Evolutionary conservation across 305 asterid genomes (phyloP), one percentile per base, ranked within the genome.

Genomic region (Fraxinus dipetala): DNA sequence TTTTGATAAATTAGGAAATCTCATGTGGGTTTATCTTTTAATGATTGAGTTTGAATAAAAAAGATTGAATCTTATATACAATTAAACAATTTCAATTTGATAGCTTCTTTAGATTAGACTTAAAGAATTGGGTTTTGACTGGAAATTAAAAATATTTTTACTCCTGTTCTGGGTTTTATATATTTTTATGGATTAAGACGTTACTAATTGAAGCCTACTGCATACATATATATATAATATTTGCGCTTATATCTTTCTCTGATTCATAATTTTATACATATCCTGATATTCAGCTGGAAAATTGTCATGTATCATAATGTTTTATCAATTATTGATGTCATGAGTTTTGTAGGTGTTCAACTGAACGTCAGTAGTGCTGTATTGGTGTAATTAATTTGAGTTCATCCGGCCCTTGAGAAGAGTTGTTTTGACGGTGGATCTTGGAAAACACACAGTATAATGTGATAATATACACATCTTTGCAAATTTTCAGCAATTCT

Each of bases 91-190:
- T 82, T 83, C 87, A 86, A 88, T 80, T 93, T 89, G 90, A 69
- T 84, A 77, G 67, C 82, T 79, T 73, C 85, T 79, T 82, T 81
- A 86, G 85, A 63, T 84, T 85, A 80, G 20, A 65, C 72, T 81
- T 89, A 85, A 86, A 85, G 65, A 80, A 88, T 83, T 87, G 84
- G 48, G 91, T 80, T 87, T 86, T 88, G 93, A 93, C 94, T 87
- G 80, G 72, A 75, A 80, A 38, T 80, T 88, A 72, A 54, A 76
- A 73, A 63, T 87, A 84, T 81, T 83, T 56, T 76, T 83, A 56
- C 79, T 85, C 75, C 81, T 84, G 79, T 84, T 86, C 76, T 91
- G 85, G 87, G 43, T 79, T 85, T 86, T 80, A 80, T 65, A 61
- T 85, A 61, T 32, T 34, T 84, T 78, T 59, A 32, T 81, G 85